A percentile compares a stretch with the other conserved stretches of the same genome.
phyloP scores from a whole-genome alignment of 2,329 filamentous ascomycete genomes.

The Mycogone perniciosa region DNA sequence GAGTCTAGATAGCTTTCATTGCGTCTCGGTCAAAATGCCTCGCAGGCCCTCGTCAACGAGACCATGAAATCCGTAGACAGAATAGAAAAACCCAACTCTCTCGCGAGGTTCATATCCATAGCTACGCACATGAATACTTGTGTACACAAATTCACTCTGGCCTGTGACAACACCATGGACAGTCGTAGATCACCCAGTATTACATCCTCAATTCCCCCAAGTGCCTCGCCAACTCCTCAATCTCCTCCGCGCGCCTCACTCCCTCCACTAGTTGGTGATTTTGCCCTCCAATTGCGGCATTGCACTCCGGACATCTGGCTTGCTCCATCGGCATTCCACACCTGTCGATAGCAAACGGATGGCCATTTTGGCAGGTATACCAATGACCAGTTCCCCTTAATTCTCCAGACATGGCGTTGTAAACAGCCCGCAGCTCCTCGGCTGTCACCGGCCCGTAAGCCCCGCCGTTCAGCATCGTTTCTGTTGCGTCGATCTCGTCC shows the following conservation, averaged over 20 bases:
- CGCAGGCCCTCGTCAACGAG: no score
- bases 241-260: constrained; percentile 37
- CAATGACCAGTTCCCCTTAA: constrained; percentile 28
- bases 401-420: constrained; percentile 40
- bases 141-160: no score
- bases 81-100: no score
- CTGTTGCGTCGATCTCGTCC: not conserved
- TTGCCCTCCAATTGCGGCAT: constrained; percentile 47
- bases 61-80: no score
- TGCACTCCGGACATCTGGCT: constrained; percentile 57
- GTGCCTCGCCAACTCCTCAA: constrained; percentile 3
- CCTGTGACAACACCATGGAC: no score
- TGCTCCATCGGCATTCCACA: constrained; percentile 60
- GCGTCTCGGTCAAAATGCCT: no score
- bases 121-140: no score
- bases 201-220: not conserved
- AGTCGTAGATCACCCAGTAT: no score
- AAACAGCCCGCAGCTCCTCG: constrained; percentile 37
- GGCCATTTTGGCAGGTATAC: constrained; percentile 26
- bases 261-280: constrained; percentile 44
- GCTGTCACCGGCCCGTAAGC: constrained; percentile 35
- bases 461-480: constrained; percentile 19
- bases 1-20: no score
- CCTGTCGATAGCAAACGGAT: constrained; percentile 54
- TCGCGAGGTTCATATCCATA: no score